Percentiles rank a stretch among this genome's conserved stretches.
Conservation (phyloP, 2,329 filamentous ascomycete species). For the Penicillium olsonii region DNA sequence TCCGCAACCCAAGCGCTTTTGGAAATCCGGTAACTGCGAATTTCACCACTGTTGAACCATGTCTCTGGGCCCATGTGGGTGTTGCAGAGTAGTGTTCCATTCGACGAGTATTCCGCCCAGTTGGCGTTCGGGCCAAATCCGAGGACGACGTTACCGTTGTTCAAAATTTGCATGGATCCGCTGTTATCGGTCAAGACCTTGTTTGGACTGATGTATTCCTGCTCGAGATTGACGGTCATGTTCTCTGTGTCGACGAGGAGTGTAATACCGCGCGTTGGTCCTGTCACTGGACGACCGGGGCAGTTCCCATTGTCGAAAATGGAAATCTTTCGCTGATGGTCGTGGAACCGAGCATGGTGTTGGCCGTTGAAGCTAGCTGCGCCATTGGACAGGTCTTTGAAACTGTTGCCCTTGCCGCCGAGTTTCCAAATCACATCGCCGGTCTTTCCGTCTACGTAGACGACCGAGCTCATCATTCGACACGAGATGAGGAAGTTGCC, state of each 20-base stretch:
- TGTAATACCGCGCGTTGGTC: conserved; percentile 43
- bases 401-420: conserved; percentile 52
- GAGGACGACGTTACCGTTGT: conserved; percentile 49
- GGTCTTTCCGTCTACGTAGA: conserved; percentile 49
- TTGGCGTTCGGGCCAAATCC: conserved; percentile 55
- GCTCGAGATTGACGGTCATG: conserved; percentile 43
- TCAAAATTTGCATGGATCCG: conserved; percentile 39
- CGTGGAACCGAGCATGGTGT: conserved; percentile 51
- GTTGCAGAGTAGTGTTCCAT: conserved; percentile 57
- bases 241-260: conserved; percentile 41
- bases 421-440: conserved; percentile 57
- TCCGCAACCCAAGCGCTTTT: conserved; percentile 56
- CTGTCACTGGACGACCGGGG: conserved; percentile 22
- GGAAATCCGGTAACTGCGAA: conserved; percentile 58
- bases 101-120: conserved; percentile 52
- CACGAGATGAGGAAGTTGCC: conserved; percentile 59
- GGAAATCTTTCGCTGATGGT: conserved; percentile 27
- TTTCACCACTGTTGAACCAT: conserved; percentile 35
- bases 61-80: conserved; percentile 47
- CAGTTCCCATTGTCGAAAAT: conserved; percentile 42
- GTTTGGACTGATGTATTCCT: conserved; percentile 41
- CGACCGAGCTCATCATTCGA: conserved; percentile 51
- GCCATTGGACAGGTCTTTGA: conserved; percentile 42
- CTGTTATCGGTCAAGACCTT: conserved; percentile 41
- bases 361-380: conserved; percentile 47